A percentile compares a stretch with the other conserved stretches of the same genome.
Evolutionary conservation across 1,139 yeast species (phyloP).

Genomic region (Scheffersomyces cryptocercus): DNA sequence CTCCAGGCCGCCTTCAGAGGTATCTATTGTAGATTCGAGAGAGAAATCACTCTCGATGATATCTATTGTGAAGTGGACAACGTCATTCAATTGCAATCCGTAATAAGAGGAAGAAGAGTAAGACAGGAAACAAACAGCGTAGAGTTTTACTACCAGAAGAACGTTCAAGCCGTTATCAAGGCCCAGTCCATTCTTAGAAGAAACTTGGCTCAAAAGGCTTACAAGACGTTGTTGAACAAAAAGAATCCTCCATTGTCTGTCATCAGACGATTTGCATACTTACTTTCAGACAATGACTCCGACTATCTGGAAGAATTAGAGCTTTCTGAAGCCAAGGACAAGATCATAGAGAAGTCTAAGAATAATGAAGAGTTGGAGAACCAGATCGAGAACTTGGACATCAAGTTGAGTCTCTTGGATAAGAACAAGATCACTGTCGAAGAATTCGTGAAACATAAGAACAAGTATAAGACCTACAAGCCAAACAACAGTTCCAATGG

Average conservation of each 20-base stretch:
- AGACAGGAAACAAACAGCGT: constrained; percentile 41
- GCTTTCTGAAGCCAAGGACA: constrained; percentile 66
- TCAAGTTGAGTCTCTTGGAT: constrained; percentile 74
- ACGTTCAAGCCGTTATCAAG: constrained; percentile 59
- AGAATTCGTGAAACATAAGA: constrained; percentile 63
- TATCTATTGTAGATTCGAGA: constrained; percentile 50
- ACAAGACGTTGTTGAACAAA: constrained; percentile 65
- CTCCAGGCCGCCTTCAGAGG: constrained; percentile 45
- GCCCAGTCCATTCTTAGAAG: constrained; percentile 78
- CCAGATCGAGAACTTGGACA: constrained; percentile 77
- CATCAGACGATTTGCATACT: constrained; percentile 72
- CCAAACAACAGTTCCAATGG: constrained; percentile 12
- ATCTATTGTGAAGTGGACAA: constrained; percentile 43
- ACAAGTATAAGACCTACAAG: constrained; percentile 29
- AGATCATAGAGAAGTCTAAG: constrained; percentile 62
- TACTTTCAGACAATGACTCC: constrained; percentile 71
- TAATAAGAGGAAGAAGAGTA: constrained; percentile 44
- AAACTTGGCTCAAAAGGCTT: constrained; percentile 69
- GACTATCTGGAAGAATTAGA: constrained; percentile 79
- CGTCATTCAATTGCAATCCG: constrained; percentile 51
- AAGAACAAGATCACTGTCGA: constrained; percentile 80
- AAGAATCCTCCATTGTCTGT: constrained; percentile 78
- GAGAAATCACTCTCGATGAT: constrained; percentile 53
- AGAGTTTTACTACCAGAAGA: constrained; percentile 53
- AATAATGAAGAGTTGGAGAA: constrained; percentile 69